A percentile compares a stretch with the other conserved stretches of the same genome.
These are phyloP conservation scores for Rhexocercosporidium sp. DNA, from an alignment of 2,329 filamentous ascomycete genomes.

Conservation along the genomic window DNA sequence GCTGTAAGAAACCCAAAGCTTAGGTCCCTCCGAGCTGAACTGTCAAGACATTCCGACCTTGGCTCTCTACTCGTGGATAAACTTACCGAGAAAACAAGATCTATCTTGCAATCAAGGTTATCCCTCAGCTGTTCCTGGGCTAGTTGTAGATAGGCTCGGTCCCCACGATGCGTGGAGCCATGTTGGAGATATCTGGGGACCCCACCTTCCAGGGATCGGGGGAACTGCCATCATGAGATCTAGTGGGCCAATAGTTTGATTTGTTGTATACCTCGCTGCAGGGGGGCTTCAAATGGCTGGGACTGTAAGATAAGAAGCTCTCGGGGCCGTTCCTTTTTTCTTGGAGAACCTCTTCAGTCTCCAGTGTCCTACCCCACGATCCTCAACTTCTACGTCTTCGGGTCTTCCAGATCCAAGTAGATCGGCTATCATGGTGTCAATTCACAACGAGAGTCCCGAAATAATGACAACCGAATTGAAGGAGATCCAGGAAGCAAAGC, in stretches of 20 bases:
- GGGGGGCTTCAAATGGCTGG: background rate
- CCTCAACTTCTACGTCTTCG: background rate
- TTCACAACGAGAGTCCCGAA: background rate
- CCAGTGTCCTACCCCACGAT: background rate
- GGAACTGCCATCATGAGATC: conserved; percentile 2
- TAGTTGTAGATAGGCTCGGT: background rate
- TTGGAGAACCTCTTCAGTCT: background rate
- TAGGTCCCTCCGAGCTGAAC: background rate
- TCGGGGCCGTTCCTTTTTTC: background rate
- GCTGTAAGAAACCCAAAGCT: conserved; percentile 8
- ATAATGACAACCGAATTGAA: background rate
- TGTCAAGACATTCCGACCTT: background rate
- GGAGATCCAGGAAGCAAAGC: conserved; percentile 4
- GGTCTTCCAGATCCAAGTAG: background rate
- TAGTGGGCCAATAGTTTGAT: background rate
- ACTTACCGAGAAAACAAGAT: background rate
- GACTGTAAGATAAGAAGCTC: background rate
- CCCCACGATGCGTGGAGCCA: background rate
- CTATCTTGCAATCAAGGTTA: too few relatives aligned
- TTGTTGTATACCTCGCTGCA: background rate
- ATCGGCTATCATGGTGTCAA: background rate
- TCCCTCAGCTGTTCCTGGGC: background rate
- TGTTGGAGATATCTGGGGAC: conserved; percentile 4
- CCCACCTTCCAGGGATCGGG: conserved; percentile 6
- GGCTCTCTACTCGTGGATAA: conserved; percentile 3